Conservation (phyloP, 73 alveolate species). For the Tetrahymena thermophila region DNA sequence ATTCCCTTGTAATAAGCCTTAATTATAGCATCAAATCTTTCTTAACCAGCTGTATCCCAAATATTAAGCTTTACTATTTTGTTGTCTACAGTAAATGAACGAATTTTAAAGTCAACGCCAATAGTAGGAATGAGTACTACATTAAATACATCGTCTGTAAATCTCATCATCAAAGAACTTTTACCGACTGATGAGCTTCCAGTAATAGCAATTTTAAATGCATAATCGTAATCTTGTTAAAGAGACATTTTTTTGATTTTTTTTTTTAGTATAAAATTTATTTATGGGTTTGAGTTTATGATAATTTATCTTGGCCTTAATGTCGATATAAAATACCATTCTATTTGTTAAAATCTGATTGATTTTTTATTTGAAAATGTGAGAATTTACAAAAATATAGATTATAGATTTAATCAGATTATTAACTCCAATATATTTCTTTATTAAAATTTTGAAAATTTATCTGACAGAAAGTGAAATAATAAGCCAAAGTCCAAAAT, state of each 20-base stretch:
- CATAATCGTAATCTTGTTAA: slow-evolving; percentile 8
- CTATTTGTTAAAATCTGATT: not conserved
- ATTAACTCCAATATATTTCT: not conserved
- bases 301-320: not conserved
- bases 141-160: slow-evolving; percentile 42
- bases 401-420: not conserved
- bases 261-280: not conserved
- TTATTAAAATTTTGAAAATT: not conserved
- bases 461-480: not conserved
- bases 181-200: slow-evolving; percentile 66
- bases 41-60: slow-evolving; percentile 96
- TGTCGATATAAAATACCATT: not conserved
- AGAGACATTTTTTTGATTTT: not conserved
- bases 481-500: not conserved
- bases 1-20: slow-evolving; percentile 58
- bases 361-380: not conserved
- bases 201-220: slow-evolving; percentile 44
- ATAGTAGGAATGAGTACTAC: slow-evolving; percentile 60
- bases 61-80: slow-evolving; percentile 45
- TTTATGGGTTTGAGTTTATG: not conserved
- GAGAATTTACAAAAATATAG: not conserved
- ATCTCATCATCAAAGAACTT: slow-evolving; percentile 54
- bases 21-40: slow-evolving; percentile 65
- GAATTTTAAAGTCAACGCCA: slow-evolving; percentile 73
- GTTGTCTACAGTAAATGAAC: slow-evolving; percentile 52